Percentiles rank a stretch among this genome's conserved stretches.
Conservation (phyloP, 2,329 filamentous ascomycete genomes). For the Epichloe sibirici region DNA sequence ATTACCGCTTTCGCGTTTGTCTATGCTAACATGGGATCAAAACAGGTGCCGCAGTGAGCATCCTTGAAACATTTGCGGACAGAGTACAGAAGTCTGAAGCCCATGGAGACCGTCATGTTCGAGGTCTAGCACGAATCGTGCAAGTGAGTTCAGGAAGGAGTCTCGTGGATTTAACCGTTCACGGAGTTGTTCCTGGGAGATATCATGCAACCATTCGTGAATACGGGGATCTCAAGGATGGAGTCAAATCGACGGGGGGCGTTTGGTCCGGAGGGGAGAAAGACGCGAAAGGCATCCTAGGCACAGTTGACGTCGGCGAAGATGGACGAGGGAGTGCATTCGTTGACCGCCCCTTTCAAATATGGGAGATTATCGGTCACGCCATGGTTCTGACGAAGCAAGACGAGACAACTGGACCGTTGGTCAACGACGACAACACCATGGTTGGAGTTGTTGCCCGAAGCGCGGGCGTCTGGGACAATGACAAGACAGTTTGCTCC, state of each 20-base stretch:
- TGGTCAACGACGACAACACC: constrained; percentile 70
- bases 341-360: constrained; percentile 67
- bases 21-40: constrained; percentile 6
- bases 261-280: constrained; percentile 56
- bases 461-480: constrained; percentile 97
- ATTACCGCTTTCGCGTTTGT: background rate
- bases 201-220: constrained; percentile 80
- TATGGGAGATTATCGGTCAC: constrained; percentile 94
- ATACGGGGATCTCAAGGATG: constrained; percentile 74
- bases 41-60: constrained; percentile 75
- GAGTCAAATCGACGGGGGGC: constrained; percentile 69
- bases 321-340: constrained; percentile 71
- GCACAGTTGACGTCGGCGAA: constrained; percentile 61
- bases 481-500: constrained; percentile 95
- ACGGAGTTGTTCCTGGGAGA: constrained; percentile 65
- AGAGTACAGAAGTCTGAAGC: constrained; percentile 31
- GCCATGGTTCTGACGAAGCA: constrained; percentile 73
- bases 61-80: constrained; percentile 74
- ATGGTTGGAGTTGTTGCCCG: constrained; percentile 87
- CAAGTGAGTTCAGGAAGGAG: constrained; percentile 71
- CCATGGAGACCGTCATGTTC: constrained; percentile 46
- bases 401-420: constrained; percentile 37
- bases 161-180: constrained; percentile 76
- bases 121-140: constrained; percentile 85
- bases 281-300: constrained; percentile 46